These are phyloP conservation scores for Leptoxyphium fumago DNA, from an alignment of 2,329 filamentous ascomycete species.

Conservation along the genomic window DNA sequence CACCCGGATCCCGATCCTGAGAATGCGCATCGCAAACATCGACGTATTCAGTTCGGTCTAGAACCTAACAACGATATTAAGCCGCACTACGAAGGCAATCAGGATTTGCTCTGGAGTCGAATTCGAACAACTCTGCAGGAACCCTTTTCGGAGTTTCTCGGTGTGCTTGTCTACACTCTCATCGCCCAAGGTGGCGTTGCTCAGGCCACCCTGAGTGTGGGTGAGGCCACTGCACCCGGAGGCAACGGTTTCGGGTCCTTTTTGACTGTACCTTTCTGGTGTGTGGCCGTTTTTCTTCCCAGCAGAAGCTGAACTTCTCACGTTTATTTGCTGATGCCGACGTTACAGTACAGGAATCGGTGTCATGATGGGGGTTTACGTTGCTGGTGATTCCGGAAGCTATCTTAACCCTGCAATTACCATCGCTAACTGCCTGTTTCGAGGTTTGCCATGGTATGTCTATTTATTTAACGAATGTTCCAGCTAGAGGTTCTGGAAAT, in stretches of 20 bases:
- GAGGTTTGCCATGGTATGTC: slow-evolving; percentile 53
- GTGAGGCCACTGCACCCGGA: slow-evolving; percentile 1
- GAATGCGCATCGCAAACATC: background rate
- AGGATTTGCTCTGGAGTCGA: background rate
- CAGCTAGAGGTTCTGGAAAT: background rate
- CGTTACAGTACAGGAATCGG: background rate
- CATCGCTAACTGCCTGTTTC: slow-evolving; percentile 52
- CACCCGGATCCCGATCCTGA: background rate
- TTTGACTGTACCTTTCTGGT: slow-evolving; percentile 1
- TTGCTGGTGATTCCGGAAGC: slow-evolving; percentile 1
- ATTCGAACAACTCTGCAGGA: slow-evolving; percentile 1
- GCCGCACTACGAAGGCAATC: background rate
- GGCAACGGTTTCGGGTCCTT: slow-evolving; percentile 1
- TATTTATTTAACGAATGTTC: slow-evolving; percentile 10
- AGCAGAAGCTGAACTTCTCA: too few species aligned
- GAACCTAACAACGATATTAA: background rate
- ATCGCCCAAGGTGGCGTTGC: background rate
- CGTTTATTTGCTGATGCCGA: background rate
- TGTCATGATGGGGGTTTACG: slow-evolving; percentile 1
- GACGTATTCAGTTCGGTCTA: background rate
- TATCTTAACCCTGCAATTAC: slow-evolving; percentile 46
- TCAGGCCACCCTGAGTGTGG: background rate
- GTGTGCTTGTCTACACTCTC: background rate
- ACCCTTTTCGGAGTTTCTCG: slow-evolving; percentile 1
- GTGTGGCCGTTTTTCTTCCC: background rate